These are phyloP conservation scores for Penicillium sp. DNA, from an alignment of 2,329 filamentous ascomycete species.

Conservation along the genomic window DNA sequence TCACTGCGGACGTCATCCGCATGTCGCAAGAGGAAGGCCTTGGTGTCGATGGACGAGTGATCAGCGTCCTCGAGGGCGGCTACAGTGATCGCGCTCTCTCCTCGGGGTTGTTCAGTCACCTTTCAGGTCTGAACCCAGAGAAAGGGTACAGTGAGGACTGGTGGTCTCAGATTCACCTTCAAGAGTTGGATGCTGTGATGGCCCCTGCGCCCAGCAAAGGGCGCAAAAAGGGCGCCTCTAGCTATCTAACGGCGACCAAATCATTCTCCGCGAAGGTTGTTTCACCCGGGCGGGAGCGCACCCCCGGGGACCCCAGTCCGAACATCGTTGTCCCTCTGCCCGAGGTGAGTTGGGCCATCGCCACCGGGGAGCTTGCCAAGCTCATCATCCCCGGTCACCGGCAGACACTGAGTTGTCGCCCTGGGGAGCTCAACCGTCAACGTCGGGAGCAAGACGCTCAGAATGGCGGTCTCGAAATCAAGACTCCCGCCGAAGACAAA, in stretches of 20 bases:
- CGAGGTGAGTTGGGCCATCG: constrained; percentile 80
- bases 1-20: constrained; percentile 80
- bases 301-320: constrained; percentile 40
- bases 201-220: constrained; percentile 49
- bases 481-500: constrained; percentile 50
- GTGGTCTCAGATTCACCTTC: constrained; percentile 68
- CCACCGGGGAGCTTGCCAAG: constrained; percentile 79
- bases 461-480: constrained; percentile 38
- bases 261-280: constrained; percentile 80
- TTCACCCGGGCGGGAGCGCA: constrained; percentile 60
- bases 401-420: constrained; percentile 71
- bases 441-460: constrained; percentile 63
- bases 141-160: constrained; percentile 61
- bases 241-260: constrained; percentile 83
- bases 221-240: constrained; percentile 61
- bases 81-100: constrained; percentile 90
- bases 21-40: constrained; percentile 78
- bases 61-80: constrained; percentile 93
- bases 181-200: constrained; percentile 65
- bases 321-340: constrained; percentile 61
- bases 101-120: constrained; percentile 84
- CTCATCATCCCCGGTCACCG: constrained; percentile 74
- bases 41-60: constrained; percentile 75
- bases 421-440: constrained; percentile 71
- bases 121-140: constrained; percentile 69